Base-by-base conservation (phyloP, 148 eudicot species). In the Amaranthus hypochondriacus region DNA sequence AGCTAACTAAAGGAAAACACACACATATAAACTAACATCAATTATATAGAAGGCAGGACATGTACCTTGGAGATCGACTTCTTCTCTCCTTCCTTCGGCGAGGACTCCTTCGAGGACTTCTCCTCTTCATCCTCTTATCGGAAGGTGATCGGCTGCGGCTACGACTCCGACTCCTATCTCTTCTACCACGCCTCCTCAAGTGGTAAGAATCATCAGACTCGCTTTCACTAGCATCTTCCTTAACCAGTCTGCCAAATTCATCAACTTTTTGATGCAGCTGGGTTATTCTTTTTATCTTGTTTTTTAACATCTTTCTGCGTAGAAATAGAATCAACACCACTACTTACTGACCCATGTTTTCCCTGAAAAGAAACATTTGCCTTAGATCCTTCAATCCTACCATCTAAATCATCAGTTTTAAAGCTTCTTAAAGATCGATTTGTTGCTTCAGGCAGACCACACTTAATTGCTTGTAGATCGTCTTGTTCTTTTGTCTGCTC, bases 201-300 rank as follows among this genome's bases (percentile, higher is more conserved):
- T 67, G 60, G 66, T 59, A 75, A 54, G 86, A 83, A 73, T 82
- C 93, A 74, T 86, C 95, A 68, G 92, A 83, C 54, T 92, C 98
- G 75, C 93, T 92, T 70, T 85, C 97, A 82, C 88, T 87, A 61
- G 69, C 86, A 80, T 83, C 88, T 81, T 90, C 86, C 79, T 89
- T 87, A n/a, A 85, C 73, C 71, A 92, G 77, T 81, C 98, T 84
- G 64, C 98, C 98, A 86, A 95, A 95, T 80, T 95, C 90, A 55
- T 95, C 98, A 64, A 92, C 88, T 79, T 90, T n/a, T 86, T 42
- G 64, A 75, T 48, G 66, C 77, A 75, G 82, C 18, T 28, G 86
- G 15, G 13, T 61, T 47, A 77, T 69, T 50, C 52, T 77, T 83
- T 51, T 55, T 61, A 56, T 84, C 82, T 78, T 77, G 81, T 77